Conservation (phyloP, 1,284 basidiomycete genomes). For the Calocybe gambosa region DNA sequence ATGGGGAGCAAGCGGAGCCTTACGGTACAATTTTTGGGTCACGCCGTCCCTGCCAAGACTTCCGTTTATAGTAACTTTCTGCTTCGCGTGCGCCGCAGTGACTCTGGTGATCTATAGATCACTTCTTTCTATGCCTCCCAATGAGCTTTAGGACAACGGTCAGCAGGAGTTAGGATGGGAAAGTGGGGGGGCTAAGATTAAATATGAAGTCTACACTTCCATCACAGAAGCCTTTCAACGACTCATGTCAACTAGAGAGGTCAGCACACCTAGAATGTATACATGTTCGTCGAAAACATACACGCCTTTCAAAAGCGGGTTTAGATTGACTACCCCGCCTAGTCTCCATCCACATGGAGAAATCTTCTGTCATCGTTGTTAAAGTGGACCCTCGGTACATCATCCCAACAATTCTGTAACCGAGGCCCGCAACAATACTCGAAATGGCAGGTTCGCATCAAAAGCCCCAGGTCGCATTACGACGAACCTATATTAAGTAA, state of each 20-base stretch:
- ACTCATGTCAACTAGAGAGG: too few species aligned
- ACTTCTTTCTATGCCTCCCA: not conserved
- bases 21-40: not conserved
- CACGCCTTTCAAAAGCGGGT: not conserved
- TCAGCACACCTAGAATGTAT: not conserved
- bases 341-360: not conserved
- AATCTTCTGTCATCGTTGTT: not conserved
- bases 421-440: too few species aligned
- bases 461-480: not conserved
- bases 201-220: not conserved
- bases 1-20: constrained; percentile 13
- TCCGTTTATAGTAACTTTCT: not conserved
- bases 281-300: not conserved
- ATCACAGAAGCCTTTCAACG: not conserved
- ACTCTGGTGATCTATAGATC: too few species aligned
- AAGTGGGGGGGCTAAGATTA: not conserved
- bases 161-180: not conserved
- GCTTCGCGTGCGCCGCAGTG: not conserved
- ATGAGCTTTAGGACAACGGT: not conserved
- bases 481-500: not conserved
- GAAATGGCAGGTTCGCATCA: too few species aligned
- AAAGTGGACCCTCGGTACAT: not conserved
- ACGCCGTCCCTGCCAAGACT: constrained; percentile 10
- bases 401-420: not conserved
- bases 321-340: too few species aligned